Evolutionary conservation across 2,329 filamentous ascomycete genomes (phyloP).

Genomic region (Fusarium sp.): DNA sequence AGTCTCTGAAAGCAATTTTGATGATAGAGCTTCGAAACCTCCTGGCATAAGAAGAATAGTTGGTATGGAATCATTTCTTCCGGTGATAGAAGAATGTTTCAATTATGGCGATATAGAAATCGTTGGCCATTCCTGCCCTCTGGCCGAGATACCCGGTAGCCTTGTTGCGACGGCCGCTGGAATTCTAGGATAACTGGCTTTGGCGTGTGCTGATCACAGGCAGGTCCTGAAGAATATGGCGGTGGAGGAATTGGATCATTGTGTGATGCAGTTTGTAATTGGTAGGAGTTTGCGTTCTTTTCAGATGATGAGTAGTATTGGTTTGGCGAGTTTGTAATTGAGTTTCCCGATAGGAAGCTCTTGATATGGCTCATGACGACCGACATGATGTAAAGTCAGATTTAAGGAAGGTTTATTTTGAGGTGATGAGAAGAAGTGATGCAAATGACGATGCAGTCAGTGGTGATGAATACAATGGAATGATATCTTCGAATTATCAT

Average conservation of each 20-base stretch:
- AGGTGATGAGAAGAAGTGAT: not conserved
- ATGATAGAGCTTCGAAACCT: no score
- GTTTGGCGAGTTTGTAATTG: not conserved
- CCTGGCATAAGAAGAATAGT: not conserved
- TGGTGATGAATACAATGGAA: not conserved
- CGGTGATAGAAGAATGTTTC: not conserved
- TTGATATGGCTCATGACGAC: slow-evolving; percentile 8
- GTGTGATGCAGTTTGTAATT: not conserved
- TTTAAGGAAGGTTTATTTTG: not conserved
- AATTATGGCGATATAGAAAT: slow-evolving; percentile 11
- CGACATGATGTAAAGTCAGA: not conserved
- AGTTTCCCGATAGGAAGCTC: slow-evolving; percentile 4
- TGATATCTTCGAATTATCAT: not conserved
- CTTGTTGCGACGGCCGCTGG: slow-evolving; percentile 16
- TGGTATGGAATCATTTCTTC: not conserved
- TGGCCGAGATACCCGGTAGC: not conserved
- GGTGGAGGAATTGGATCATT: slow-evolving; percentile 4
- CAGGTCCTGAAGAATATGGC: not conserved
- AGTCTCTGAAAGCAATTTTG: not conserved
- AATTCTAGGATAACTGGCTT: slow-evolving; percentile 18
- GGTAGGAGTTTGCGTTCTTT: slow-evolving; percentile 3
- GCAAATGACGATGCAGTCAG: not conserved
- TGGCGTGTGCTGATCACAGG: not conserved
- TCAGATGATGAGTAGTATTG: not conserved
- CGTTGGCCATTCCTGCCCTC: not conserved